These are phyloP conservation scores for Cardiosporidium cionae DNA, from an alignment of 169 alveolate species.

Conservation along the genomic window DNA sequence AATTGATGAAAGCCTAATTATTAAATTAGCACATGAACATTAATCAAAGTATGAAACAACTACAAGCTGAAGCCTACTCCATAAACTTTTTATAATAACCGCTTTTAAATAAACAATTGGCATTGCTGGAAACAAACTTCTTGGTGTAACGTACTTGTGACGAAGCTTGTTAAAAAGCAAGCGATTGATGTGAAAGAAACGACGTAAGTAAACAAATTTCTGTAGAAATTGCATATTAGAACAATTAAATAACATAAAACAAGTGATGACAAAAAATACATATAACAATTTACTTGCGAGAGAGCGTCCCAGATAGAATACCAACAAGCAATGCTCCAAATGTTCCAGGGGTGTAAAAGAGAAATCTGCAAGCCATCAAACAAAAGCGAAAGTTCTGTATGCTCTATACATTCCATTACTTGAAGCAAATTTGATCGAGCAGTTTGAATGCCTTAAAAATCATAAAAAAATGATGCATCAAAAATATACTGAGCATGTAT, in stretches of 20 bases:
- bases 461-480: background rate
- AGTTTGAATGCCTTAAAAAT: background rate
- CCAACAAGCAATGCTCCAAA: slow-evolving; percentile 27
- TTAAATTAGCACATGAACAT: too few species aligned
- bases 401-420: too few species aligned
- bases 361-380: slow-evolving; percentile 3
- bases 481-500: background rate
- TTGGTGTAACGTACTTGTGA: background rate
- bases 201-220: background rate
- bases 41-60: too few species aligned
- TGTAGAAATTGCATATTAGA: slow-evolving; percentile 1
- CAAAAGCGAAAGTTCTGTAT: too few species aligned
- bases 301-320: background rate
- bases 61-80: too few species aligned
- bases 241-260: slow-evolving; percentile 6
- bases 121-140: too few species aligned
- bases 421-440: too few species aligned
- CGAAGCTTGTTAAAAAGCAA: background rate
- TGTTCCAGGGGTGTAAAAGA: slow-evolving; percentile 24
- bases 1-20: slow-evolving; percentile 15
- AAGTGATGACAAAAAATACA: slow-evolving; percentile 9
- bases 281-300: slow-evolving; percentile 2
- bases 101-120: too few species aligned
- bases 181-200: background rate
- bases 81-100: too few species aligned